phyloP scores from a whole-genome alignment of 257 asterid species.

The Echium plantagineum region DNA sequence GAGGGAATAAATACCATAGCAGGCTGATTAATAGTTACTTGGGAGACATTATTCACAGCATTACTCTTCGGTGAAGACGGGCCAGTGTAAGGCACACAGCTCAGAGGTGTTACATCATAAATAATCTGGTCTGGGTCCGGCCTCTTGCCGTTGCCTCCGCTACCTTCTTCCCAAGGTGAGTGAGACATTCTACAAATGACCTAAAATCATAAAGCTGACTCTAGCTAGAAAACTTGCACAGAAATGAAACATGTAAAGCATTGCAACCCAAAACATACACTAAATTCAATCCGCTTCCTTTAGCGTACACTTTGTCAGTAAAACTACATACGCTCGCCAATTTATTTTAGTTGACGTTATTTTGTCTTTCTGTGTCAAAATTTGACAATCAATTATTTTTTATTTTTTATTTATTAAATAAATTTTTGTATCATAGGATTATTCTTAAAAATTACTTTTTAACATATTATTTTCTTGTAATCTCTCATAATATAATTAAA shows the following conservation, averaged over 20 bases:
- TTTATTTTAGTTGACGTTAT: too few relatives aligned
- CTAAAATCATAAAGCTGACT: background rate
- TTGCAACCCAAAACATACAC: too few relatives aligned
- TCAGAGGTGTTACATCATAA: conserved; percentile 27
- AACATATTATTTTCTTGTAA: too few relatives aligned
- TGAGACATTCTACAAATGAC: conserved; percentile 14
- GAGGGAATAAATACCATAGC: conserved; percentile 29
- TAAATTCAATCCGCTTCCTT: too few relatives aligned
- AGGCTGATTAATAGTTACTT: conserved; percentile 17
- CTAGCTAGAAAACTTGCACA: conserved; percentile 1
- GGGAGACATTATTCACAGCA: conserved; percentile 8
- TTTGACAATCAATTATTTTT: too few relatives aligned
- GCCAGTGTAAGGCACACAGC: conserved; percentile 25
- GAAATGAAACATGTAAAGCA: background rate
- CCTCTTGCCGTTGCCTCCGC: conserved; percentile 19
- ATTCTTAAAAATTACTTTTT: too few relatives aligned
- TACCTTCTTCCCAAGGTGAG: conserved; percentile 13
- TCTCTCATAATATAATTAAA: too few relatives aligned
- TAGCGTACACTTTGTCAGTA: too few relatives aligned
- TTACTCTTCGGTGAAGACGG: conserved; percentile 14
- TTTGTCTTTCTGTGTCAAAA: too few relatives aligned
- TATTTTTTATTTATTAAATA: too few relatives aligned
- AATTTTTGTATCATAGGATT: too few relatives aligned
- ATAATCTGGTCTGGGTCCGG: conserved; percentile 16
- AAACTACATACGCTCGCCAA: too few relatives aligned